Percentiles rank a stretch among this genome's conserved stretches.
phyloP scores from a whole-genome alignment of 106 monocot species.

The Allium cepa region DNA sequence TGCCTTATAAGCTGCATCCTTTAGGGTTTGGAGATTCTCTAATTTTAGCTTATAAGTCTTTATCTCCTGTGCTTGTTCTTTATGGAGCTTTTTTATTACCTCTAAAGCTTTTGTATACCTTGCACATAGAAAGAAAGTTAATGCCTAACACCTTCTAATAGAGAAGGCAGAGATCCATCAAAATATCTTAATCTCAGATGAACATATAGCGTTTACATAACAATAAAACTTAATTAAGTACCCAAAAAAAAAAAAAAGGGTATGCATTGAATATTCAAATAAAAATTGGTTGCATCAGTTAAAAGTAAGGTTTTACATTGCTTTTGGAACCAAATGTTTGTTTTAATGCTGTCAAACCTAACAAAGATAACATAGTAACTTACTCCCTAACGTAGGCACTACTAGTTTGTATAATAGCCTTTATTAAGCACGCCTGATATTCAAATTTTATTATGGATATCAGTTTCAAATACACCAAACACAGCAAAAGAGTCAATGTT shows the following conservation, averaged over 20 bases:
- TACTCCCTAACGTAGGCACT: background rate
- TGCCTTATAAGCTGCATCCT: slow-evolving; percentile 92
- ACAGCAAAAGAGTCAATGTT: no score
- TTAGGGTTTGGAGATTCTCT: slow-evolving; percentile 94
- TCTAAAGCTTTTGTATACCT: slow-evolving; percentile 93
- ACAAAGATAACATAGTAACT: background rate
- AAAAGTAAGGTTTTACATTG: no score
- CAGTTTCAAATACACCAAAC: no score
- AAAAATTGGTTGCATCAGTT: background rate
- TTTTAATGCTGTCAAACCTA: background rate
- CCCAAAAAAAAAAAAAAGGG: background rate
- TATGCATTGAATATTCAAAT: background rate
- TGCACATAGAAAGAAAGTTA: background rate
- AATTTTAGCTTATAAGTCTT: slow-evolving; percentile 94
- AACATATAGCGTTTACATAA: background rate
- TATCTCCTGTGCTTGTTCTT: slow-evolving; percentile 96
- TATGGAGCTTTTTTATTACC: slow-evolving; percentile 96
- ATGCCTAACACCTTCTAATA: no score
- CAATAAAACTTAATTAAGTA: no score
- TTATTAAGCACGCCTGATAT: no score
- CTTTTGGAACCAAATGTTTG: no score
- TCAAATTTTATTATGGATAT: no score
- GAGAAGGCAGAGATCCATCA: no score
- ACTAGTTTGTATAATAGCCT: no score
- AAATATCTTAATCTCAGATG: background rate